phyloP scores from a whole-genome alignment of 768 basidiomycete species.

The Trametes cingulata region DNA sequence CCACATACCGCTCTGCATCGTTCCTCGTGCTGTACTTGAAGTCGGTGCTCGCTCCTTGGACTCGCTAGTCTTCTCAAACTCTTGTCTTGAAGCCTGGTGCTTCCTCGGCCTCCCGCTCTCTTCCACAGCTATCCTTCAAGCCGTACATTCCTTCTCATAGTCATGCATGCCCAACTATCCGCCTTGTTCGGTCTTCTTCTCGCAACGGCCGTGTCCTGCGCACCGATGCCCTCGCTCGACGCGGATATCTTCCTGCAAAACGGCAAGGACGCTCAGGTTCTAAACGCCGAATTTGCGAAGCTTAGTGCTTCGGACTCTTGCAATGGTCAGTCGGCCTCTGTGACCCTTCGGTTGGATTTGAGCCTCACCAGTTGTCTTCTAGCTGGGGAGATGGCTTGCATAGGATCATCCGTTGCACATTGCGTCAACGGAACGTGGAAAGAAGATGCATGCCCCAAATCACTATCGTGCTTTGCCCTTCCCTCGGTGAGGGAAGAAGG shows the following conservation, averaged over 20 bases:
- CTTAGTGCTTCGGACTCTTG: conserved; percentile 47
- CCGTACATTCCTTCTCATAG: background rate
- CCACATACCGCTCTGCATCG: background rate
- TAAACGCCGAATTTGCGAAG: conserved; percentile 48
- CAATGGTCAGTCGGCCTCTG: conserved; percentile 36
- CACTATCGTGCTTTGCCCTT: conserved; percentile 52
- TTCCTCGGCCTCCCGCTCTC: conserved; percentile 18
- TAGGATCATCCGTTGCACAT: conserved; percentile 39
- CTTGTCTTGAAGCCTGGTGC: conserved; percentile 32
- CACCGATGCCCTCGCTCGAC: conserved; percentile 34
- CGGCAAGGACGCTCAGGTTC: conserved; percentile 49
- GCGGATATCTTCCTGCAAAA: conserved; percentile 47
- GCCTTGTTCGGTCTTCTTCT: conserved; percentile 4
- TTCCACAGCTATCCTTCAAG: conserved; percentile 11
- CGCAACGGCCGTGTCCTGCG: background rate
- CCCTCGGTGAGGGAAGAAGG: conserved; percentile 46
- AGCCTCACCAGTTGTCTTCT: conserved; percentile 13
- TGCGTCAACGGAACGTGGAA: conserved; percentile 48
- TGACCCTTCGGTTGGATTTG: background rate
- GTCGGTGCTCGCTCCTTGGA: conserved; percentile 13
- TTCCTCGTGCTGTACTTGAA: conserved; percentile 14
- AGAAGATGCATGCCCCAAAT: conserved; percentile 36
- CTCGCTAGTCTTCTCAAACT: background rate
- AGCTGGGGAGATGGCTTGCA: conserved; percentile 49
- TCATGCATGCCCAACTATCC: background rate